These are phyloP conservation scores for Ramaria rubella DNA, from an alignment of 768 basidiomycete genomes.

Conservation along the genomic window DNA sequence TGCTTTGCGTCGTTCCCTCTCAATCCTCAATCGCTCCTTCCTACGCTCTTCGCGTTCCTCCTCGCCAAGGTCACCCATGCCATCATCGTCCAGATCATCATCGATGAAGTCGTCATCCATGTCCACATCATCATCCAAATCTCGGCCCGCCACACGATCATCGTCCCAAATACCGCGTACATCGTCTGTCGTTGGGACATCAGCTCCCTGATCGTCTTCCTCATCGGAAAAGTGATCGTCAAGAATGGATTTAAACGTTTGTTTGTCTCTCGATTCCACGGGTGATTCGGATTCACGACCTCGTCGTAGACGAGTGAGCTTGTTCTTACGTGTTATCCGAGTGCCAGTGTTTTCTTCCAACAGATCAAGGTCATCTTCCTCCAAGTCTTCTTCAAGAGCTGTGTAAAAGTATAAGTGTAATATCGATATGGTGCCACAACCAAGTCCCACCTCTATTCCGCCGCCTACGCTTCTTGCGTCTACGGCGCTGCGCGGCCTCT, in stretches of 20 bases:
- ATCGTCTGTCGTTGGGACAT: conserved; percentile 46
- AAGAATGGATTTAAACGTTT: conserved; percentile 51
- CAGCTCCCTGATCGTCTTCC: conserved; percentile 49
- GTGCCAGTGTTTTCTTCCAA: conserved; percentile 81
- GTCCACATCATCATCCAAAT: conserved; percentile 68
- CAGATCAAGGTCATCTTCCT: conserved; percentile 84
- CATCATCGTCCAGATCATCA: conserved; percentile 41
- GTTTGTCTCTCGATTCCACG: conserved; percentile 37
- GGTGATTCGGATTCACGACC: conserved; percentile 68
- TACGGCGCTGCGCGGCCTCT: conserved; percentile 42
- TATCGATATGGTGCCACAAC: conserved; percentile 13
- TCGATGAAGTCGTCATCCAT: conserved; percentile 59
- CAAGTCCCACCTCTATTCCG: conserved; percentile 49
- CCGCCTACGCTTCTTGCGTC: conserved; percentile 61
- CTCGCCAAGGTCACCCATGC: conserved; percentile 51
- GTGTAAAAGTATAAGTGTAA: neutral
- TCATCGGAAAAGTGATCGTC: conserved; percentile 73
- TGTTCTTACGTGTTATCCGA: conserved; percentile 54
- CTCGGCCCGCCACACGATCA: conserved; percentile 41
- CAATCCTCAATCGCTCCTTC: conserved; percentile 57
- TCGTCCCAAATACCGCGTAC: conserved; percentile 79
- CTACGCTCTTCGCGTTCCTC: conserved; percentile 70
- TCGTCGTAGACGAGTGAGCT: conserved; percentile 69
- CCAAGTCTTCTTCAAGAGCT: conserved; percentile 39
- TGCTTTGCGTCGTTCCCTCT: conserved; percentile 59